A percentile compares a stretch with the other conserved stretches of the same genome.
phyloP scores from a whole-genome alignment of 768 basidiomycete genomes.

The Lentinula aciculospora region DNA sequence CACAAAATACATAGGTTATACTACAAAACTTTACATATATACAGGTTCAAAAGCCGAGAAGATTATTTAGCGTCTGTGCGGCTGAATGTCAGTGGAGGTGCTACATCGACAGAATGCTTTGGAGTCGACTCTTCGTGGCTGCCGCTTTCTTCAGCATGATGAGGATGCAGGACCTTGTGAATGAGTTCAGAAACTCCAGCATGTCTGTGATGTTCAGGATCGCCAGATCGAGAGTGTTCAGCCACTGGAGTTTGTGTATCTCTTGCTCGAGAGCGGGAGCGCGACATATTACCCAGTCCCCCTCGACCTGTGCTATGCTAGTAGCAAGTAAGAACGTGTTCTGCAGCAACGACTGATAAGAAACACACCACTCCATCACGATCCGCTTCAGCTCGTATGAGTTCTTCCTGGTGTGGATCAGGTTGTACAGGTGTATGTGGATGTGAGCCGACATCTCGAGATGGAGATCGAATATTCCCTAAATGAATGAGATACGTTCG shows the following conservation, averaged over 20 bases:
- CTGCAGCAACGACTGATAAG: not conserved
- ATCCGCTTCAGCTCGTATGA: conserved; percentile 15
- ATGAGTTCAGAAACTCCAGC: not conserved
- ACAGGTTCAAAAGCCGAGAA: not conserved
- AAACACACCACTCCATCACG: conserved; percentile 25
- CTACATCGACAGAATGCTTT: not conserved
- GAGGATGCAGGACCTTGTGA: not conserved
- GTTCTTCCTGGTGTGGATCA: not conserved
- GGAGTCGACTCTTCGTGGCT: not conserved
- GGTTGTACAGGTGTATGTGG: conserved; percentile 16
- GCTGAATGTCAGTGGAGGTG: not conserved
- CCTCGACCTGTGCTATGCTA: conserved; percentile 62
- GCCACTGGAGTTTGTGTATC: conserved; percentile 28
- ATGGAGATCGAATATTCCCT: conserved; percentile 76
- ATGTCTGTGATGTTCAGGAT: conserved; percentile 2
- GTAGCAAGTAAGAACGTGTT: not conserved
- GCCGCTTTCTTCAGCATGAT: not conserved
- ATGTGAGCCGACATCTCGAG: conserved; percentile 39
- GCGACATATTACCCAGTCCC: conserved; percentile 55
- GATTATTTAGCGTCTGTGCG: not conserved
- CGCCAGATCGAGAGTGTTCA: conserved; percentile 14
- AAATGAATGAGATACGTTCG: conserved; percentile 9
- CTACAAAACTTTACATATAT: not conserved
- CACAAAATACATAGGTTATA: not conserved
- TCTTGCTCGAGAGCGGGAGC: conserved; percentile 46